phyloP scores from a whole-genome alignment of 2,329 filamentous ascomycete genomes.

The Aureobasidium sp. region DNA sequence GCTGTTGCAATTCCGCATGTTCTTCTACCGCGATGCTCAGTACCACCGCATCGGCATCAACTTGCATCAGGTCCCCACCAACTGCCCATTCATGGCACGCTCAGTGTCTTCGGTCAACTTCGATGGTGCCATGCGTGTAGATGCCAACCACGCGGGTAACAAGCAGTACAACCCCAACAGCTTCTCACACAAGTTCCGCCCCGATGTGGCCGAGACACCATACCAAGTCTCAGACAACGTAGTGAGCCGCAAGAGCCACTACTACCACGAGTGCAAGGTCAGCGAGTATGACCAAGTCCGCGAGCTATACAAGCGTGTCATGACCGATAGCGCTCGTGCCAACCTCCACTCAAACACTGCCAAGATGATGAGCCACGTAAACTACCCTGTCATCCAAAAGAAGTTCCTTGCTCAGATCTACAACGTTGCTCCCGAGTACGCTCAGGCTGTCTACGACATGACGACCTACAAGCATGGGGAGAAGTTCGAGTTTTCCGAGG shows the following conservation, averaged over 20 bases:
- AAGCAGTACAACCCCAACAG: slow-evolving; percentile 45
- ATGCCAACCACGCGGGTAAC: slow-evolving; percentile 40
- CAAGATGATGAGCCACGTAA: slow-evolving; percentile 23
- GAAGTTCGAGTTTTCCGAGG: slow-evolving; percentile 37
- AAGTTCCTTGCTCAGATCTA: slow-evolving; percentile 47
- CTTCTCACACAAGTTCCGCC: slow-evolving; percentile 43
- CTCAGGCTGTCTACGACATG: slow-evolving; percentile 38
- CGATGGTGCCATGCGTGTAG: slow-evolving; percentile 41
- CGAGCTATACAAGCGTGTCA: slow-evolving; percentile 41
- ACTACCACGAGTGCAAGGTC: slow-evolving; percentile 45
- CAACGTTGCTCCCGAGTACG: slow-evolving; percentile 40
- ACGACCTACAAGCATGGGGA: slow-evolving; percentile 29
- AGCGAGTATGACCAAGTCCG: slow-evolving; percentile 45
- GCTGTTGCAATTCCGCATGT: slow-evolving; percentile 36
- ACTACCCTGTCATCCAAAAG: slow-evolving; percentile 25
- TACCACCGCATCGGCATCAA: slow-evolving; percentile 46
- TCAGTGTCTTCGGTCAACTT: slow-evolving; percentile 40
- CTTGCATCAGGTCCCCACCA: slow-evolving; percentile 40
- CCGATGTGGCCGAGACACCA: slow-evolving; percentile 42
- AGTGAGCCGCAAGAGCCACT: slow-evolving; percentile 44
- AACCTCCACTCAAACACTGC: slow-evolving; percentile 43
- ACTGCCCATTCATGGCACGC: slow-evolving; percentile 42
- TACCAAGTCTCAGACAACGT: slow-evolving; percentile 42
- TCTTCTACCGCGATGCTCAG: slow-evolving; percentile 34
- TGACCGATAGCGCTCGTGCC: slow-evolving; percentile 35